Base-by-base conservation (phyloP, 1,284 basidiomycete genomes). In the Trametes sp. region DNA sequence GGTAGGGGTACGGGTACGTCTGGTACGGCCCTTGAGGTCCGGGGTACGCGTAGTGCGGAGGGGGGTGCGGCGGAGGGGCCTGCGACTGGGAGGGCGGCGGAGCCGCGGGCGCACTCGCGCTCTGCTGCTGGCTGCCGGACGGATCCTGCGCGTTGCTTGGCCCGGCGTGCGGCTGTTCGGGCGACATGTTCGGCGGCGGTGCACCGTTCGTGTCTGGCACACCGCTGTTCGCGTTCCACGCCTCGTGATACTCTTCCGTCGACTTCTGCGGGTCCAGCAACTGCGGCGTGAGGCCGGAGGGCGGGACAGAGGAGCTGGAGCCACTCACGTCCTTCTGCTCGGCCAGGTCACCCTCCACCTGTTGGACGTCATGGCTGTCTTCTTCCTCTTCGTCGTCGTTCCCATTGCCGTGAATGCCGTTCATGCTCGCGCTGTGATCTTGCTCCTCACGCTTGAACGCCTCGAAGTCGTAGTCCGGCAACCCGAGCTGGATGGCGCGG, bases 151-250 rank as follows among this genome's bases (percentile, higher is more conserved):
- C 54, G 29, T 60, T 66, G 68, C 70, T 74, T 0, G 72, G 69
- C 2, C 71, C 69, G 16, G 70, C 66, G 49, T 69, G 57, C 4
- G 49, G 52, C 55, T 67, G 65, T 26, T 59, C 51, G 2, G 51
- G 51, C 5, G 58, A 54, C 64, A 57, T 42, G 65, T 55, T 55
- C 65, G 45, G 57, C n/a, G 45, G 58, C 21, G 21, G 70, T 53
- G 61, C 59, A 4, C 65, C 62, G 52, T 67, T 65, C n/a, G 56
- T 19, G 58, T 74, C 79, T 8, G 77, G 71, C 6, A 75, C 72
- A 14, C 79, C 79, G 33, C 79, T 81, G 63, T 83, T 82, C 14
- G 83, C 82, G 61, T 82, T 83, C 84, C 87, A 87, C 0, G 84
- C 83, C 52, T 84, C 81, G 44, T 81, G 79, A 57, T 82, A 87